Base-by-base conservation (phyloP, 2,329 filamentous ascomycete species). In the Paecilomyces dactylethromorphus region DNA sequence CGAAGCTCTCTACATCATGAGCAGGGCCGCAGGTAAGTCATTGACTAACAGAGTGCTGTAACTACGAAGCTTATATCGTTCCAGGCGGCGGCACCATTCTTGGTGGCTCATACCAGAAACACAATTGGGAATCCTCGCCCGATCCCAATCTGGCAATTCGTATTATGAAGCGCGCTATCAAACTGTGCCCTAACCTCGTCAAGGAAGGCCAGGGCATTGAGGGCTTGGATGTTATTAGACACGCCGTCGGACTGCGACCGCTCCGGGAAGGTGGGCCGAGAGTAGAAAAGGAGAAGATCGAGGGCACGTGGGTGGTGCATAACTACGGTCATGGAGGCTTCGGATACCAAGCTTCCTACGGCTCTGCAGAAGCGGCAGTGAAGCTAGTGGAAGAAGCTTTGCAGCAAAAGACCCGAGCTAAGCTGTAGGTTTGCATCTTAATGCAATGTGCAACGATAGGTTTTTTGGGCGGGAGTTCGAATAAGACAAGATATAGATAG, bases 1-100 rank as follows among this genome's bases (percentile, higher is more conserved):
- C 33, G 92, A 96, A 73, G 78, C 87, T 3, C 78, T 84, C 59
- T 97, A 97, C 71, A 81, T 89, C 54, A 96, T 97, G 92, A 86
- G 86, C 67, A 83, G 92, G 29, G 90, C 92, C 1, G 71, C 71
- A 55, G 75, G 71, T 71, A 64, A 11, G 63, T 62, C 35, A 13
- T 24, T 54, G 31, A 29, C 3, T 22, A n/a, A 18, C 5, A 15
- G 22, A 56, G 15, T 13, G 5, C 3, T 32, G 4, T 11, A 18
- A 12, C 31, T 8, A 45, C 51, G 15, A 51, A 12, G 49, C 31
- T 59, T 62, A 55, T 63, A 49, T n/a, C 4, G 13, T 53, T 22
- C 0, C 55, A 70, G 83, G 86, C n/a, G 92, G 92, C 21, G 92
- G 92, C 11, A 94, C 90, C 0, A 82, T 96, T 50, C 78, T 96